Conservation (phyloP, 495 filamentous ascomycete species). For the Clavariopsis aquatica region DNA sequence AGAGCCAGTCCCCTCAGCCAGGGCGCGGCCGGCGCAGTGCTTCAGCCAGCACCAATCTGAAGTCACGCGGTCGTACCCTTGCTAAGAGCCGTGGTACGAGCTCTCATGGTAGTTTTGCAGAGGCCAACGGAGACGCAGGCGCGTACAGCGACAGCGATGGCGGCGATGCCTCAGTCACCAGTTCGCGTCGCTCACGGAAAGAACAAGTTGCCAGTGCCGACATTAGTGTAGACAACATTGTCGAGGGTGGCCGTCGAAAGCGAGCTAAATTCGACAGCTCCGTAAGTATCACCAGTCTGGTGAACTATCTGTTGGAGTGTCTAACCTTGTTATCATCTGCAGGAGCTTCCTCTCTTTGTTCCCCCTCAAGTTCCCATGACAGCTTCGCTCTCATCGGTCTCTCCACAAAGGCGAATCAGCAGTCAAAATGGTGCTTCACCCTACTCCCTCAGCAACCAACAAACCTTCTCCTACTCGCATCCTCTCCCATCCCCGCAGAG, state of each 20-base stretch:
- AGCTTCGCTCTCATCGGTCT: conserved; percentile 87
- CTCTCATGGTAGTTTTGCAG: conserved; percentile 62
- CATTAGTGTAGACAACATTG: conserved; percentile 96
- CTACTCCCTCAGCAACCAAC: conserved; percentile 69
- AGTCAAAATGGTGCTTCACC: conserved; percentile 64
- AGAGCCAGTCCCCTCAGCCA: conserved; percentile 79
- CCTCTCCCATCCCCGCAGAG: conserved; percentile 77
- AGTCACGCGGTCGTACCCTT: conserved; percentile 63
- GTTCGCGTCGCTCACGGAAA: conserved; percentile 69
- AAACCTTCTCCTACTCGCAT: conserved; percentile 69
- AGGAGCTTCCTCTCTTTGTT: conserved; percentile 95
- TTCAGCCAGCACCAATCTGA: conserved; percentile 63
- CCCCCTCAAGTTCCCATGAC: conserved; percentile 88
- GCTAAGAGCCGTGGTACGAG: conserved; percentile 69
- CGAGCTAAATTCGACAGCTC: conserved; percentile 97
- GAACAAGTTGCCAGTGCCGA: conserved; percentile 90
- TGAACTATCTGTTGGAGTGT: not conserved
- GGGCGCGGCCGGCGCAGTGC: conserved; percentile 74
- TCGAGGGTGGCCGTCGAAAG: conserved; percentile 93
- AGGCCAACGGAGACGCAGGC: conserved; percentile 64
- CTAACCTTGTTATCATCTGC: conserved; percentile 23
- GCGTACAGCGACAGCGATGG: conserved; percentile 82
- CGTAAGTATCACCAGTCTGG: conserved; percentile 58
- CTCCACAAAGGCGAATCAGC: conserved; percentile 76
- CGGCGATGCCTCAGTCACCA: conserved; percentile 66